Conservation (phyloP, 306 rosid genomes). For the Casuarina glauca region DNA sequence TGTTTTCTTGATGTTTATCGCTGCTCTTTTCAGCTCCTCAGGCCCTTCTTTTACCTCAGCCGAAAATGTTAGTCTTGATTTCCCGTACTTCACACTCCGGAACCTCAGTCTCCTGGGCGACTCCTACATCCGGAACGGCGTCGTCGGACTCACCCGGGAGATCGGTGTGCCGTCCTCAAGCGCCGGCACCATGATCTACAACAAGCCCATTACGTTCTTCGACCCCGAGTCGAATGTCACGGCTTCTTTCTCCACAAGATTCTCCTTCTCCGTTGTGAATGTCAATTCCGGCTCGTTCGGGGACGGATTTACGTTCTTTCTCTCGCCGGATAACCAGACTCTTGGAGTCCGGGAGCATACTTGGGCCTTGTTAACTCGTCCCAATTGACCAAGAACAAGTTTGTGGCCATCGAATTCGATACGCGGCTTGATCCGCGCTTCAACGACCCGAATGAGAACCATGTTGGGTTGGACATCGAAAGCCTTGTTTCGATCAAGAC, state of each 20-base stretch:
- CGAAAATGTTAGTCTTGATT: constrained; percentile 37
- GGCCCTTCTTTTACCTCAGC: constrained; percentile 12
- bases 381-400: constrained; percentile 35
- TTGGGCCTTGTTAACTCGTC: constrained; percentile 50
- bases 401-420: constrained; percentile 66
- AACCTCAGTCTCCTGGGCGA: constrained; percentile 87
- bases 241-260: constrained; percentile 67
- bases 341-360: constrained; percentile 43
- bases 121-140: constrained; percentile 68
- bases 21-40: background rate
- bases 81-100: constrained; percentile 64
- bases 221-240: constrained; percentile 50
- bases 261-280: constrained; percentile 54
- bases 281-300: constrained; percentile 57
- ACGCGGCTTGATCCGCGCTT: constrained; percentile 43
- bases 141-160: constrained; percentile 68
- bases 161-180: constrained; percentile 65
- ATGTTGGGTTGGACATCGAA: constrained; percentile 59
- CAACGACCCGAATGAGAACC: constrained; percentile 58
- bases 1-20: constrained; percentile 24
- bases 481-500: constrained; percentile 50
- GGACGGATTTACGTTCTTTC: constrained; percentile 68
- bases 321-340: constrained; percentile 44
- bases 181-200: constrained; percentile 59
- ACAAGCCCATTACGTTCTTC: constrained; percentile 48